phyloP scores from a whole-genome alignment of 805 yeast species.

The Debaryomyces hansenii region DNA sequence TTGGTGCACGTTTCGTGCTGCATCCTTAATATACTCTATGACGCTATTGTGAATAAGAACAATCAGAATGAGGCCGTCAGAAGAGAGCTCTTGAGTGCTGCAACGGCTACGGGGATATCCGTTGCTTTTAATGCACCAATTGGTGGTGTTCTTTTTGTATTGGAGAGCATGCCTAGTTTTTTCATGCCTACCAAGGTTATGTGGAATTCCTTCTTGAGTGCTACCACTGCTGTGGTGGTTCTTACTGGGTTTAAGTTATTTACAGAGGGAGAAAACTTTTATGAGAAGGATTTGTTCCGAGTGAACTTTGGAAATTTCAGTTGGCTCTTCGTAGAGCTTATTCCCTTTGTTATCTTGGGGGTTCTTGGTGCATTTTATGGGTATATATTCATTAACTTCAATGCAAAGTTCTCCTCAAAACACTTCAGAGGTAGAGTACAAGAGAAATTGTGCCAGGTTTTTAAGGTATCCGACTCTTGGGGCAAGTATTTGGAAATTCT shows the following conservation, averaged over 20 bases:
- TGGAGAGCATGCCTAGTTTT: slow-evolving; percentile 67
- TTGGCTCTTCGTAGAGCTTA: slow-evolving; percentile 69
- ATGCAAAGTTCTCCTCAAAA: slow-evolving; percentile 28
- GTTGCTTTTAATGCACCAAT: slow-evolving; percentile 87
- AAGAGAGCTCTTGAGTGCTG: slow-evolving; percentile 70
- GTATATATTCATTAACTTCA: slow-evolving; percentile 47
- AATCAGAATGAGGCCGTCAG: slow-evolving; percentile 57
- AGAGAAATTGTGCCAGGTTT: slow-evolving; percentile 17
- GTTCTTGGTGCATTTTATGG: slow-evolving; percentile 70
- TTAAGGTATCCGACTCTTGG: slow-evolving; percentile 13
- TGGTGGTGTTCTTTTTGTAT: slow-evolving; percentile 80
- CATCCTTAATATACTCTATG: slow-evolving; percentile 38
- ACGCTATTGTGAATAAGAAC: slow-evolving; percentile 27
- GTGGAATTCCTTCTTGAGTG: slow-evolving; percentile 84
- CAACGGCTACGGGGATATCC: slow-evolving; percentile 80
- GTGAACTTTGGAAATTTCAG: slow-evolving; percentile 67
- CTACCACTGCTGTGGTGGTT: slow-evolving; percentile 69
- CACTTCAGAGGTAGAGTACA: slow-evolving; percentile 34
- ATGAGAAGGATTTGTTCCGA: slow-evolving; percentile 53
- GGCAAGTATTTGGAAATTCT: slow-evolving; percentile 50
- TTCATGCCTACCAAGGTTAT: slow-evolving; percentile 62
- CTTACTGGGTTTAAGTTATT: slow-evolving; percentile 42
- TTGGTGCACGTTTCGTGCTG: slow-evolving; percentile 77
- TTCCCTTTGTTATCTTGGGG: slow-evolving; percentile 75
- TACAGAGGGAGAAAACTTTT: slow-evolving; percentile 39